These are phyloP conservation scores for Hypericum perforatum DNA, from an alignment of 345 rosid species.

Conservation along the genomic window DNA sequence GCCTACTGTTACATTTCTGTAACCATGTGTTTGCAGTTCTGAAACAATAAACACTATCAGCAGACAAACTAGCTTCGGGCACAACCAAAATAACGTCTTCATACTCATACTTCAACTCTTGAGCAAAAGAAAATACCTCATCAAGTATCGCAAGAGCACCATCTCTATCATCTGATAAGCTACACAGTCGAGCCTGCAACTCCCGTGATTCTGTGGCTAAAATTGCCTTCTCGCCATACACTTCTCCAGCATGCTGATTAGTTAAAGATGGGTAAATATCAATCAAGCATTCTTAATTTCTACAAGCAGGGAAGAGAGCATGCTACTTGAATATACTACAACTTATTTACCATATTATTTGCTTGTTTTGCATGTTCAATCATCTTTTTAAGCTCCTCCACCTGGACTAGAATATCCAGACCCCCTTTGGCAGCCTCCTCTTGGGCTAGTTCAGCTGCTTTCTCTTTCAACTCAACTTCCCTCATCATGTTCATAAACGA, in stretches of 20 bases:
- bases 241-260: conserved; percentile 84
- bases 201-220: conserved; percentile 73
- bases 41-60: too few species aligned
- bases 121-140: conserved; percentile 36
- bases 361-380: conserved; percentile 58
- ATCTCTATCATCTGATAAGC: conserved; percentile 68
- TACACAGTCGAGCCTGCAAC: conserved; percentile 59
- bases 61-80: too few species aligned
- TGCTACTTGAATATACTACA: conserved; percentile 4
- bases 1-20: too few species aligned
- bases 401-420: conserved; percentile 39
- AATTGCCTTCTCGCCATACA: conserved; percentile 83
- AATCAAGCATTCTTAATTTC: background rate
- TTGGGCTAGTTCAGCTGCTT: conserved; percentile 55
- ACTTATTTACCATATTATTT: conserved; percentile 59
- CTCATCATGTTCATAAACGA: conserved; percentile 57
- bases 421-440: conserved; percentile 62
- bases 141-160: conserved; percentile 63
- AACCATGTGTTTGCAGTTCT: too few species aligned
- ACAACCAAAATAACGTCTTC: too few species aligned
- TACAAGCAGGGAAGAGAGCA: too few species aligned
- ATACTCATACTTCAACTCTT: too few species aligned
- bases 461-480: conserved; percentile 67
- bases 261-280: background rate
- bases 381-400: conserved; percentile 55